phyloP scores from a whole-genome alignment of 2,329 filamentous ascomycete species.

The Fusarium tricinctum region DNA sequence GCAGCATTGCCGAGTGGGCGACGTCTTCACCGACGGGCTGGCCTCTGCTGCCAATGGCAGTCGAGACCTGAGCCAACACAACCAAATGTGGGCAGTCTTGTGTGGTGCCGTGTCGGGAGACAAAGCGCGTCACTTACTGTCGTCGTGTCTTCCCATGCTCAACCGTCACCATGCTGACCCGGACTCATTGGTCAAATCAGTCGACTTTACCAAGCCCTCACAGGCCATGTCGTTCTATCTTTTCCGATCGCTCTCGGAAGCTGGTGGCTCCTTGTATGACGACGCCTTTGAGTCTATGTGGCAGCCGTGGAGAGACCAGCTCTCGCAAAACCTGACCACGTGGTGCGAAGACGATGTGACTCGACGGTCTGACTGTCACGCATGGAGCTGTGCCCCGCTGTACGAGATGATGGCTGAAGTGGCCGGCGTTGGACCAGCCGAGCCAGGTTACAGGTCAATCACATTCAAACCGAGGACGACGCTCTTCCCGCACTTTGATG shows the following conservation, averaged over 20 bases:
- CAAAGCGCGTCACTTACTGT: too few relatives aligned
- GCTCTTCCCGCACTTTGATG: too few relatives aligned
- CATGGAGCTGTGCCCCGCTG: conserved; percentile 11
- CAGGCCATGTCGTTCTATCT: conserved; percentile 4
- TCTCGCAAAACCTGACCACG: background rate
- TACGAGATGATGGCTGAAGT: background rate
- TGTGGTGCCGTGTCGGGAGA: background rate
- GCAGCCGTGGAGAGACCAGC: conserved; percentile 1
- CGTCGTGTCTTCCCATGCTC: too few relatives aligned
- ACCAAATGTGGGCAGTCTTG: background rate
- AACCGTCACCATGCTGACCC: too few relatives aligned
- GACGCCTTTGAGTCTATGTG: background rate
- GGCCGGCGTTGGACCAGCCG: background rate
- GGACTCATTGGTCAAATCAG: too few relatives aligned
- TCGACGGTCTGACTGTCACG: background rate
- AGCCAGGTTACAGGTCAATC: background rate
- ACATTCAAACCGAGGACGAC: accelerated
- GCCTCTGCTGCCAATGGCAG: background rate
- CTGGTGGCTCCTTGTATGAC: background rate
- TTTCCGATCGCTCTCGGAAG: background rate
- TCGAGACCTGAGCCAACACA: background rate
- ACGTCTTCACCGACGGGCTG: background rate
- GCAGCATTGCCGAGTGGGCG: background rate
- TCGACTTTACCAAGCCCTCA: background rate
- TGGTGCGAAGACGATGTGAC: background rate